These are phyloP conservation scores for Scheffersomyces quercinus DNA, from an alignment of 1,139 yeast genomes.

Conservation along the genomic window DNA sequence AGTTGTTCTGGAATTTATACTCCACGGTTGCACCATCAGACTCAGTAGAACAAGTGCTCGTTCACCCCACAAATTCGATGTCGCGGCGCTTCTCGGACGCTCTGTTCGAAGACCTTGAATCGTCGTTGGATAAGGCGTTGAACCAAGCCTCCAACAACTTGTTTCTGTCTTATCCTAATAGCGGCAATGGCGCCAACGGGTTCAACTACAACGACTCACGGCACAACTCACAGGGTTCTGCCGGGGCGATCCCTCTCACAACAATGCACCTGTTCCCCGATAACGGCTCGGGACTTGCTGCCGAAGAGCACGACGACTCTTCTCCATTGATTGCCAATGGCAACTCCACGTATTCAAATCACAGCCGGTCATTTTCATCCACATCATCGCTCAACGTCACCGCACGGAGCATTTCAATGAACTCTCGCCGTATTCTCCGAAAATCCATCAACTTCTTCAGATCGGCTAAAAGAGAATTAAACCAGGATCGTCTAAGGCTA, in stretches of 20 bases:
- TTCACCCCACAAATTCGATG: not conserved
- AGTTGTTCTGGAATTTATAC: too few species aligned
- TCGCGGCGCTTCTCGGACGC: conserved; percentile 23
- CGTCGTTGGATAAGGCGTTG: conserved; percentile 44
- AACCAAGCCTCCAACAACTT: conserved; percentile 38
- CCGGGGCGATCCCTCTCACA: conserved; percentile 30
- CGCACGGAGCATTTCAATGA: conserved; percentile 14
- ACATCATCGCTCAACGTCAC: conserved; percentile 18
- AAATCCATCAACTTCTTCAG: conserved; percentile 21
- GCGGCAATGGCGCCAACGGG: conserved; percentile 9
- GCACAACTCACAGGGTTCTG: conserved; percentile 27
- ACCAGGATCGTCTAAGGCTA: conserved; percentile 24
- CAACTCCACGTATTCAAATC: conserved; percentile 9
- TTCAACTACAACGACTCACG: conserved; percentile 14
- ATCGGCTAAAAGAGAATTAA: conserved; percentile 28
- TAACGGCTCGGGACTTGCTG: conserved; percentile 4
- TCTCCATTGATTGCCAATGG: conserved; percentile 29
- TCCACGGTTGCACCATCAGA: too few species aligned
- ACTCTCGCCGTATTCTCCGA: conserved; percentile 15
- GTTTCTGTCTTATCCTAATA: conserved; percentile 16
- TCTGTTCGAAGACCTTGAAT: conserved; percentile 46
- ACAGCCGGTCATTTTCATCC: conserved; percentile 22
- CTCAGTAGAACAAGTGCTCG: too few species aligned
- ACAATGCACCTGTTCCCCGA: conserved; percentile 15
- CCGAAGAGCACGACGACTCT: conserved; percentile 20